Base-by-base conservation (phyloP, 192 early-diverging fungal species). In the Dimargaris cristalligena region DNA sequence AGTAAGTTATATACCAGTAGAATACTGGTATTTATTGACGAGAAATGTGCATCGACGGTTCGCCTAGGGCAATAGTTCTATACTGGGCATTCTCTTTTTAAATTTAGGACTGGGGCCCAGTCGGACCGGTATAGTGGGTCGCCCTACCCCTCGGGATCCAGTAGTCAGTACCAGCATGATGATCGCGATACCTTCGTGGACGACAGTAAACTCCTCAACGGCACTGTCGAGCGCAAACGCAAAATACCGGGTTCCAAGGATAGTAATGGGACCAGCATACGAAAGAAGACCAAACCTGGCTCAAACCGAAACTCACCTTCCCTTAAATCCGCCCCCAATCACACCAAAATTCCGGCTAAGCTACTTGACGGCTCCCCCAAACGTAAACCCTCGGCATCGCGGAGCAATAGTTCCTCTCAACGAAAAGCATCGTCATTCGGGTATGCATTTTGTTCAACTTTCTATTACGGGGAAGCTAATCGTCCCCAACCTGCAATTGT, bases 151-250 rank as follows among this genome's bases (percentile, higher is more conserved):
- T 4, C 13, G 47, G 6, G 9, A 9, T n/a, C 47, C 6, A 48
- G 4, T 23, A 22, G 9, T n/a, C 22, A 48, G 13, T 4, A 48
- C 47, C 4, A 22, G 4, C 13, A 48, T n/a, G 47, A 48, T 22
- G 22, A 48, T 4, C 13, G 22, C 22, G 9, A 4, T 9, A 9
- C 23, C 4, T 48, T 22, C 18, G 54, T 34, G 29, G 54, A 56
- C n/a, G 2, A 13, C 31, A 56, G 29, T 16, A 23, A 34, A 1
- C 32, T 56, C 13, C 54, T 56, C 54, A 56, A 56, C 29, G 54
- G 54, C 13, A 13, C 34, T 31, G 54, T 56, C 20, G 54, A 56
- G 16, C 54, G 54, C 29, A 56, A 56, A 33, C 54, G 54, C 16
- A 56, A 56, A 23, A 9, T 20, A 14, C 26, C 26, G 0, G 31